These are phyloP conservation scores for Coemansia sp. DNA, from an alignment of 192 early-diverging fungal species.

Conservation along the genomic window DNA sequence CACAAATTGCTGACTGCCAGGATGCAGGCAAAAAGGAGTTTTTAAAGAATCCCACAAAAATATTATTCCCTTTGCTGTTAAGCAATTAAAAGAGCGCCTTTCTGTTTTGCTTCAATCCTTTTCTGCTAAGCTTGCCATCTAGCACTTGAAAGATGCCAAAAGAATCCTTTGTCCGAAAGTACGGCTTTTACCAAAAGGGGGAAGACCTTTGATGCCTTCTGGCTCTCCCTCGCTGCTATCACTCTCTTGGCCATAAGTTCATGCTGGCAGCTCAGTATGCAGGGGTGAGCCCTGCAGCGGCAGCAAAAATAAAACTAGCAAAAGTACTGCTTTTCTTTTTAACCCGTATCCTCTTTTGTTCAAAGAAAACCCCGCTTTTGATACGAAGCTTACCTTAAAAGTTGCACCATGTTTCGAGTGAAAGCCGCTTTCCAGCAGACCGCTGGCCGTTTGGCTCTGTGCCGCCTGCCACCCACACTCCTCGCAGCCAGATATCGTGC, in stretches of 20 bases:
- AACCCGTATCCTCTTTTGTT: background rate
- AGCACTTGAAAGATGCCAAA: background rate
- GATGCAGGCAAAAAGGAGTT: background rate
- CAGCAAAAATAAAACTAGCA: background rate
- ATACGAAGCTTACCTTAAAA: no score
- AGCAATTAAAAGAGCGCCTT: background rate
- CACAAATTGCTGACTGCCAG: background rate
- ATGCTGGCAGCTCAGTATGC: background rate
- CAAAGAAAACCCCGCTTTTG: background rate
- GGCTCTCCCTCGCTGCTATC: background rate
- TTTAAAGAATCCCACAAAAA: background rate
- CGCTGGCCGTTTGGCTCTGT: background rate
- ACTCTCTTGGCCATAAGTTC: background rate
- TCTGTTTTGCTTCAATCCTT: background rate
- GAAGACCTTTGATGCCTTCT: background rate
- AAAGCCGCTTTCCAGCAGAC: conserved; percentile 1
- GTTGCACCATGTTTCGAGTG: background rate
- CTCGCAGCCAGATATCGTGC: background rate
- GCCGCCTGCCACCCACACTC: background rate
- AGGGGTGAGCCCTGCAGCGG: background rate
- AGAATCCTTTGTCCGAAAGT: background rate
- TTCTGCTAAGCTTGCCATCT: background rate
- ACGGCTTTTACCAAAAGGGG: background rate
- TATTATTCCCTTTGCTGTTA: background rate
- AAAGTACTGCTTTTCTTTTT: background rate